Conservation (phyloP, 2,329 filamentous ascomycete species). For the Trichoderma atroviride region DNA sequence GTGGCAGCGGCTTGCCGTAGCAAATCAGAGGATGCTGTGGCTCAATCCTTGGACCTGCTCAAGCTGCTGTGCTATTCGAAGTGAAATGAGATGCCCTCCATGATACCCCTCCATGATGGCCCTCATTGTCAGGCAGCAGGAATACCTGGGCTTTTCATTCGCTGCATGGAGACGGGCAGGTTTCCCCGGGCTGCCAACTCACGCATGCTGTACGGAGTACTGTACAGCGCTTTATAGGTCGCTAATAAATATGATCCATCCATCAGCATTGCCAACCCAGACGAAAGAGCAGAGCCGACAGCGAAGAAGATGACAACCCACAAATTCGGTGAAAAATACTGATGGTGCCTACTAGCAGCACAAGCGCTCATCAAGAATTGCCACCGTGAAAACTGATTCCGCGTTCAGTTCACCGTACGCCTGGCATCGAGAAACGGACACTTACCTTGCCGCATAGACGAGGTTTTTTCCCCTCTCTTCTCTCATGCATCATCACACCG, state of each 20-base stretch:
- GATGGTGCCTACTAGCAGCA: background rate
- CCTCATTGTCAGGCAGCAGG: background rate
- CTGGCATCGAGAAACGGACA: background rate
- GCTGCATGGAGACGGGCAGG: background rate
- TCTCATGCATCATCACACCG: slow-evolving; percentile 17
- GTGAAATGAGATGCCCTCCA: background rate
- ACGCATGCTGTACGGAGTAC: background rate
- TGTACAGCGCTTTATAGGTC: background rate
- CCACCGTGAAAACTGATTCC: background rate
- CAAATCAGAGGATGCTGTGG: background rate
- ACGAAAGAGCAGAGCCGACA: background rate
- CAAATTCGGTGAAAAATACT: background rate
- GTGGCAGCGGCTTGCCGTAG: background rate
- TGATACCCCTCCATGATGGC: background rate
- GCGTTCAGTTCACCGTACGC: background rate
- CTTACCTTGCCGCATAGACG: background rate
- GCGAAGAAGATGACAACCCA: background rate
- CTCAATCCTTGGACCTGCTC: background rate
- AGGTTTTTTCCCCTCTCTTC: background rate
- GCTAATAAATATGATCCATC: background rate
- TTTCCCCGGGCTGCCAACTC: background rate
- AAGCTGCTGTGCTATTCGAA: background rate
- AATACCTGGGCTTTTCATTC: background rate
- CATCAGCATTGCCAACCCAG: background rate
- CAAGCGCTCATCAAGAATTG: background rate